Conservation (phyloP, 2,329 filamentous ascomycete genomes). For the Madurella mycetomatis region DNA sequence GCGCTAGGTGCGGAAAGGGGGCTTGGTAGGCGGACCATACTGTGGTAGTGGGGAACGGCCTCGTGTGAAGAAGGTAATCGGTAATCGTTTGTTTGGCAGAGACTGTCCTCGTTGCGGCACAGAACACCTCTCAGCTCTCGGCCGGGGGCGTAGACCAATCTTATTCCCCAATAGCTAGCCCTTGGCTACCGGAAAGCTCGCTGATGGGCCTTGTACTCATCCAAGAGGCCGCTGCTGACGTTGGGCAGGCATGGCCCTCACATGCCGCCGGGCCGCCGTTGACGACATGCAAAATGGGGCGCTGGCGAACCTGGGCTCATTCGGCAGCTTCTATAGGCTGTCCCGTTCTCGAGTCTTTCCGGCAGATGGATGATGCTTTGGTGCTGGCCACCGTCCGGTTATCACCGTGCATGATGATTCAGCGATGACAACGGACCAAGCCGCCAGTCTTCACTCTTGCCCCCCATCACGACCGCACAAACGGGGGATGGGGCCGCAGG, state of each 20-base stretch:
- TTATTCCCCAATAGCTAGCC: too few species aligned
- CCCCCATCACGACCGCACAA: conserved; percentile 12
- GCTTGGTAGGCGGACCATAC: too few species aligned
- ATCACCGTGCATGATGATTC: conserved; percentile 24
- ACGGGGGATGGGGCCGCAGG: conserved; percentile 21
- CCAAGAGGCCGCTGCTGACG: not conserved
- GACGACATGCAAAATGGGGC: not conserved
- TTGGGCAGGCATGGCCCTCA: not conserved
- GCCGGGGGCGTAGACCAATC: too few species aligned
- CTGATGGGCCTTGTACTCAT: not conserved
- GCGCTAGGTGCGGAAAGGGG: too few species aligned
- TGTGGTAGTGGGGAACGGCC: too few species aligned
- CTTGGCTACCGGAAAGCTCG: not conserved
- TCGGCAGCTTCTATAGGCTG: conserved; percentile 6
- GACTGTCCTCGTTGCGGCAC: too few species aligned
- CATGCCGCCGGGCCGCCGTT: not conserved
- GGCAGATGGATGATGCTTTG: not conserved
- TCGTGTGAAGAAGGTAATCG: too few species aligned
- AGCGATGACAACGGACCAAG: conserved; percentile 19
- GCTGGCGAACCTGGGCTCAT: not conserved
- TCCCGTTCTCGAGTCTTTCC: conserved; percentile 10
- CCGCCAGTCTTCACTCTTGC: conserved; percentile 6
- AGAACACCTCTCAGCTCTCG: too few species aligned
- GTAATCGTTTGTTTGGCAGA: too few species aligned
- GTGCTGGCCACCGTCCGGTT: conserved; percentile 14